phyloP scores from a whole-genome alignment of 2,329 filamentous ascomycete species.

The Fusarium poae region DNA sequence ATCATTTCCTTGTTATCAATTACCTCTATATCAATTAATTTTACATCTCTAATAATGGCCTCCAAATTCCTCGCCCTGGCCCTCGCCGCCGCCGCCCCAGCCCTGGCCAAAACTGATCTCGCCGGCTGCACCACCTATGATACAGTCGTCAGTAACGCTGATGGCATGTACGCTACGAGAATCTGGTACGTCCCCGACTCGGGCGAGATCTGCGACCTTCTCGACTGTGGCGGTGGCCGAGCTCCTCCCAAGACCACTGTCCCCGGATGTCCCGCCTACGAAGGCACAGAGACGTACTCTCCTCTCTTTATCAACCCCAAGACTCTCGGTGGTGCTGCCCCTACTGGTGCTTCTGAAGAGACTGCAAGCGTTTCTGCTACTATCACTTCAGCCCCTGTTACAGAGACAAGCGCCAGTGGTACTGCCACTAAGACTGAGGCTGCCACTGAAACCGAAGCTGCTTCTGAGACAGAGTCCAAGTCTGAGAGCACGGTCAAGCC shows the following conservation, averaged over 20 bases:
- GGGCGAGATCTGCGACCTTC: conserved; percentile 72
- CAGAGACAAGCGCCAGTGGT: conserved; percentile 15
- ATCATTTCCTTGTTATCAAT: conserved; percentile 7
- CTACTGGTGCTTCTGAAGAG: conserved; percentile 5
- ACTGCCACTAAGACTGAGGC: conserved; percentile 10
- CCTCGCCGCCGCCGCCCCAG: conserved; percentile 52
- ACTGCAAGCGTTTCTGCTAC: conserved; percentile 23
- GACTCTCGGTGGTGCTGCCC: conserved; percentile 40
- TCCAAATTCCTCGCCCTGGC: conserved; percentile 44
- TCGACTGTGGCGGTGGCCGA: conserved; percentile 76
- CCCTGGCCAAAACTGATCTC: conserved; percentile 60
- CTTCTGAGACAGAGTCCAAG: conserved; percentile 1
- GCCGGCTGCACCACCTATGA: conserved; percentile 60
- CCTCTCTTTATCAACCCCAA: conserved; percentile 61
- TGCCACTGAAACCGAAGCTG: conserved; percentile 10
- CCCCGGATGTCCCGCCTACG: conserved; percentile 70
- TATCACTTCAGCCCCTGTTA: conserved; percentile 39
- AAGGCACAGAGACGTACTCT: conserved; percentile 67
- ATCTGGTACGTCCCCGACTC: conserved; percentile 73
- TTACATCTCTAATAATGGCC: conserved; percentile 45
- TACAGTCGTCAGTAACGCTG: conserved; percentile 48
- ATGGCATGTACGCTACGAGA: conserved; percentile 59
- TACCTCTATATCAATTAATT: background rate
- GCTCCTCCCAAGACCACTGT: conserved; percentile 73
- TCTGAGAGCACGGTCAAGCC: background rate